Evolutionary conservation across 129 eudicot genomes (phyloP).

Genomic region (Helianthus annuus): HanXRQr2.0-SUNRISE NC_035442.2:180579737-180580236

Average conservation of each 20-base stretch:
- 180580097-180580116: constrained; percentile 62
- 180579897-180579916: constrained; percentile 51
- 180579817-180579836: constrained; percentile 60
- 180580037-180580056: not conserved
- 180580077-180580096: constrained; percentile 33
- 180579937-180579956: constrained; percentile 49
- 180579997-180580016: constrained; percentile 56
- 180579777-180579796: constrained; percentile 58
- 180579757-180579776: constrained; percentile 53
- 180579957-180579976: constrained; percentile 64
- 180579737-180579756: constrained; percentile 62
- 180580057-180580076: not conserved
- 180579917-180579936: constrained; percentile 61
- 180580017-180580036: constrained; percentile 40
- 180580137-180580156: constrained; percentile 61
- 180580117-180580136: constrained; percentile 68
- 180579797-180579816: constrained; percentile 57
- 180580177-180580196: constrained; percentile 61
- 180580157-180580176: constrained; percentile 57
- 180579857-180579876: constrained; percentile 60
- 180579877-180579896: constrained; percentile 55
- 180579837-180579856: constrained; percentile 55
- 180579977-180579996: constrained; percentile 61
- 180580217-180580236: constrained; percentile 53
- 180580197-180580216: constrained; percentile 68